Conservation (phyloP, 1,284 basidiomycete genomes). For the Cutaneotrichosporon mucoides region DNA sequence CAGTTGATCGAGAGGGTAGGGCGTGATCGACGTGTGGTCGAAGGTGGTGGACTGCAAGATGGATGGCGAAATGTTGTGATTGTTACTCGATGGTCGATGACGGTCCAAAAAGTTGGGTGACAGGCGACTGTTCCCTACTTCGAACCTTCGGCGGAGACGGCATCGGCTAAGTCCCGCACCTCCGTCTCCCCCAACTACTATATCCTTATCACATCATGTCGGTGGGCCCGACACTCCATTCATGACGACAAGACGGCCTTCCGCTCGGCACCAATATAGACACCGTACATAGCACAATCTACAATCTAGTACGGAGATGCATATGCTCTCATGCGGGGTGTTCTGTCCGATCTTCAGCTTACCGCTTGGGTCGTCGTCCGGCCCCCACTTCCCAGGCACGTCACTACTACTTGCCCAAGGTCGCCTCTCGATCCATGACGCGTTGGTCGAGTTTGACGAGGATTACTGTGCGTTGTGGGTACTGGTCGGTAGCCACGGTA, state of each 20-base stretch:
- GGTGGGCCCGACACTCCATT: not conserved
- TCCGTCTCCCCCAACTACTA: not conserved
- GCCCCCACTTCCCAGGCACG: too few relatives aligned
- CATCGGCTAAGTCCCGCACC: not conserved
- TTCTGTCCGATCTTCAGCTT: too few relatives aligned
- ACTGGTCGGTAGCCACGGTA: slow-evolving; percentile 75
- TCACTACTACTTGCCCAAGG: slow-evolving; percentile 52
- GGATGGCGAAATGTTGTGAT: not conserved
- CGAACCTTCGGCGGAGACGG: not conserved
- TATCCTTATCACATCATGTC: not conserved
- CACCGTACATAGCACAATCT: slow-evolving; percentile 4
- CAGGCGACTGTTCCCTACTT: not conserved
- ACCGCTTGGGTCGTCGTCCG: not conserved
- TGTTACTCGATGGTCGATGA: not conserved
- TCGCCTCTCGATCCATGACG: slow-evolving; percentile 82
- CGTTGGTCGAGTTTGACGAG: slow-evolving; percentile 89
- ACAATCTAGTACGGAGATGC: not conserved
- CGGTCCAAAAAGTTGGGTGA: slow-evolving; percentile 2
- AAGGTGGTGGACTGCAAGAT: not conserved
- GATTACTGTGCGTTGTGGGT: slow-evolving; percentile 81
- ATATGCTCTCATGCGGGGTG: too few relatives aligned
- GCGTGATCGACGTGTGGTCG: too few relatives aligned
- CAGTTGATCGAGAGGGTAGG: too few relatives aligned
- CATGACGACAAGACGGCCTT: too few relatives aligned
- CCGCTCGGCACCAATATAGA: not conserved